These are phyloP conservation scores for Rhodomyrtus tomentosa DNA, from an alignment of 345 rosid genomes.

Conservation along the genomic window DNA sequence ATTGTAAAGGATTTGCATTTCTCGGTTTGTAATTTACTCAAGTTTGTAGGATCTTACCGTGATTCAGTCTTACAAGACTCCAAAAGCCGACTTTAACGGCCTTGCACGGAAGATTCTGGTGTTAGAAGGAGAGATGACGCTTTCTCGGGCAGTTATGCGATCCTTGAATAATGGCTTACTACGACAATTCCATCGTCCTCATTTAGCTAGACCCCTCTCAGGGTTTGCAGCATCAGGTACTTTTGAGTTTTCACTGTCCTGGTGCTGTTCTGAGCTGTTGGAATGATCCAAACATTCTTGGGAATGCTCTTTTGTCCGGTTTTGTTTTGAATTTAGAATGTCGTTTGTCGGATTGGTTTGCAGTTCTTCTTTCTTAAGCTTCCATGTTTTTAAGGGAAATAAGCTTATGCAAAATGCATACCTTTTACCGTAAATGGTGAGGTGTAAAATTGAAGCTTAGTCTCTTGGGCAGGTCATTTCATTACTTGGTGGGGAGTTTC, in stretches of 20 bases:
- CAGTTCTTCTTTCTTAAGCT: not conserved
- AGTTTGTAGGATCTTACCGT: not conserved
- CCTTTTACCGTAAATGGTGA: not conserved
- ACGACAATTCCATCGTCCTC: not conserved
- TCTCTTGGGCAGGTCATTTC: not conserved
- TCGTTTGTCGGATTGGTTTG: not conserved
- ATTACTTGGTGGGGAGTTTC: not conserved
- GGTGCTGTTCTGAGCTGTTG: not conserved
- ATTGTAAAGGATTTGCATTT: not conserved
- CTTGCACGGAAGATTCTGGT: not conserved
- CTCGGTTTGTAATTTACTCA: not conserved
- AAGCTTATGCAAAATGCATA: not conserved
- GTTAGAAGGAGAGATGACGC: constrained; percentile 1
- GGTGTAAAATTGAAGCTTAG: not conserved
- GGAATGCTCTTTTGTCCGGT: not conserved
- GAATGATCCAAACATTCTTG: not conserved
- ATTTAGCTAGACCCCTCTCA: constrained; percentile 8
- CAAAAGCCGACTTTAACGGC: not conserved
- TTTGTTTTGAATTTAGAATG: not conserved
- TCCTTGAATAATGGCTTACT: constrained; percentile 5
- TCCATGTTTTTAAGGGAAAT: not conserved
- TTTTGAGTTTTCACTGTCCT: not conserved
- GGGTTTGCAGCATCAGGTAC: constrained; percentile 6
- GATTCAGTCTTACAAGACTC: not conserved
- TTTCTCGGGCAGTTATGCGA: constrained; percentile 2